Conservation (phyloP, 2,329 filamentous ascomycete species). For the Fusarium mundagurra region DNA sequence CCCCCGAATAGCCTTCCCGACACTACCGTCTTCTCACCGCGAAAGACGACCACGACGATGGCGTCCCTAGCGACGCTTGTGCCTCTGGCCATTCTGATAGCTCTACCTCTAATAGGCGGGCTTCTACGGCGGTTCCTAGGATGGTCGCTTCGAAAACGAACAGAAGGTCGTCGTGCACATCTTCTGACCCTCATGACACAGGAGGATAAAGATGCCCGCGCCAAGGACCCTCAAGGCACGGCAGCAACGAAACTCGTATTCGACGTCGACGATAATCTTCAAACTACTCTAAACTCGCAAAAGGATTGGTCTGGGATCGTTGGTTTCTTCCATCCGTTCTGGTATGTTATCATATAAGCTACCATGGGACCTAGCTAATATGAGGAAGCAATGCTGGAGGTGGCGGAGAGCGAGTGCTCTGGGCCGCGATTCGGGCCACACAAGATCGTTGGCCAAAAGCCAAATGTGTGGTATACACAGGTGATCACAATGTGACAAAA, state of each 20-base stretch:
- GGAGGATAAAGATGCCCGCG: constrained; percentile 54
- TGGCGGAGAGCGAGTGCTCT: constrained; percentile 93
- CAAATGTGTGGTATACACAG: constrained; percentile 93
- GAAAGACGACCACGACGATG: constrained; percentile 5
- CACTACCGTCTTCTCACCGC: neutral
- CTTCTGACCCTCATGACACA: constrained; percentile 64
- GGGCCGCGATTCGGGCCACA: constrained; percentile 92
- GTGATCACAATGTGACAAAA: constrained; percentile 90
- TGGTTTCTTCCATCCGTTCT: constrained; percentile 98
- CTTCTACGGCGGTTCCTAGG: constrained; percentile 60
- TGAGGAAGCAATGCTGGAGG: constrained; percentile 85
- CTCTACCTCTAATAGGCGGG: constrained; percentile 39
- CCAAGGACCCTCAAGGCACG: constrained; percentile 47
- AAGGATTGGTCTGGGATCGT: constrained; percentile 84
- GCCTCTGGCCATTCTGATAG: constrained; percentile 34
- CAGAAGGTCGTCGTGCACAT: constrained; percentile 67
- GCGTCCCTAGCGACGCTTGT: constrained; percentile 19
- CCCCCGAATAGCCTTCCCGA: neutral
- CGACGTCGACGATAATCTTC: constrained; percentile 50
- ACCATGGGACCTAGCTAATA: constrained; percentile 14
- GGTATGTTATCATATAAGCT: constrained; percentile 62
- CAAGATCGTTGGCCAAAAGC: constrained; percentile 89
- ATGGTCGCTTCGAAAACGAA: constrained; percentile 70
- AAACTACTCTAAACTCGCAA: constrained; percentile 47
- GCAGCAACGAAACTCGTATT: constrained; percentile 71